Conservation (phyloP, 1,284 basidiomycete genomes). For the Leccinum pachyderme region DNA sequence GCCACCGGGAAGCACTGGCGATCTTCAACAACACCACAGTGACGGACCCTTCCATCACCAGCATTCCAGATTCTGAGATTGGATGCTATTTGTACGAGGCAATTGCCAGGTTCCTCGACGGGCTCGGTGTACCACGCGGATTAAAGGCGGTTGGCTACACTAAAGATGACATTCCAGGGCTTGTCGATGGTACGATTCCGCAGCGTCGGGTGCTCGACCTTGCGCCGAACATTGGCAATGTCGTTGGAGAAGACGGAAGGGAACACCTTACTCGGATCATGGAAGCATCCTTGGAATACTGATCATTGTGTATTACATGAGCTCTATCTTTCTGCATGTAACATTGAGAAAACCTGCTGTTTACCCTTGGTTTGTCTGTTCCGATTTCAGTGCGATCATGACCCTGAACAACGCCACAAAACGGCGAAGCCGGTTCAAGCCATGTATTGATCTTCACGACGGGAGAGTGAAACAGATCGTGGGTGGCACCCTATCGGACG, state of each 20-base stretch:
- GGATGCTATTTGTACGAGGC: slow-evolving; percentile 85
- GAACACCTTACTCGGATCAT: slow-evolving; percentile 79
- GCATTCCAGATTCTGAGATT: slow-evolving; percentile 80
- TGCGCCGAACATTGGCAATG: slow-evolving; percentile 80
- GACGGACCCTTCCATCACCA: slow-evolving; percentile 66
- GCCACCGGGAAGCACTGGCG: slow-evolving; percentile 86
- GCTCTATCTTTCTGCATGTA: slow-evolving; percentile 4
- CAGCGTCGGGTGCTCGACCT: slow-evolving; percentile 86
- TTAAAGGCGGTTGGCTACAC: slow-evolving; percentile 85
- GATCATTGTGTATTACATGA: slow-evolving; percentile 21
- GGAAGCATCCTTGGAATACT: slow-evolving; percentile 75
- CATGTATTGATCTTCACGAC: slow-evolving; percentile 96
- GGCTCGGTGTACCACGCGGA: slow-evolving; percentile 85
- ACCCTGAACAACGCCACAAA: neutral
- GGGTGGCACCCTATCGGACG: slow-evolving; percentile 84
- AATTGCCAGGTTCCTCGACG: slow-evolving; percentile 88
- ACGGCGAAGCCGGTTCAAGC: slow-evolving; percentile 62
- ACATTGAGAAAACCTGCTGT: slow-evolving; percentile 1
- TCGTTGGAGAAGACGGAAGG: slow-evolving; percentile 75
- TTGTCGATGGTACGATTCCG: slow-evolving; percentile 87
- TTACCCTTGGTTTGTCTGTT: neutral
- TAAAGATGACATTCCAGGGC: slow-evolving; percentile 56
- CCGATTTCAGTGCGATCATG: neutral
- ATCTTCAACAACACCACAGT: slow-evolving; percentile 74
- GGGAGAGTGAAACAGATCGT: slow-evolving; percentile 99